Percentiles rank a stretch among this genome's conserved stretches.
phyloP scores from a whole-genome alignment of 257 asterid genomes.

The Penstemon barbatus region DNA sequence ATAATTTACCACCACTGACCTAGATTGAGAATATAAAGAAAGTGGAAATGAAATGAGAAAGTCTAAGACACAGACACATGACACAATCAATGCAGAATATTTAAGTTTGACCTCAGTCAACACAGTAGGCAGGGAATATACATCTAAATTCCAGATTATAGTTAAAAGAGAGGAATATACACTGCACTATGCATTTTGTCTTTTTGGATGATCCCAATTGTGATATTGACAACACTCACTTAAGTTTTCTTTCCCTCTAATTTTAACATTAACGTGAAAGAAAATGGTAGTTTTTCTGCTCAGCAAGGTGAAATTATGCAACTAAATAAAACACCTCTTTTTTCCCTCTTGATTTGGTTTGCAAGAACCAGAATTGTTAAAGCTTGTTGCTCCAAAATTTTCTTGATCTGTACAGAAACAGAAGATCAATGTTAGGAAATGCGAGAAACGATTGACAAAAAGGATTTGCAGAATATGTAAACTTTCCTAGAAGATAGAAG shows the following conservation, averaged over 20 bases:
- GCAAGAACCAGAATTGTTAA: slow-evolving; percentile 30
- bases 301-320: slow-evolving; percentile 16
- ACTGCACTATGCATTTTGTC: slow-evolving; percentile 3
- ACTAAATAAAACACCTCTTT: slow-evolving; percentile 53
- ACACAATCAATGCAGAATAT: neutral
- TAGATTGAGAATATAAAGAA: slow-evolving; percentile 33
- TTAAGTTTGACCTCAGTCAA: neutral
- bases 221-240: neutral
- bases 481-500: slow-evolving; percentile 4
- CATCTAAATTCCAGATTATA: neutral
- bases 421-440: slow-evolving; percentile 22
- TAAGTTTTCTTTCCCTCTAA: slow-evolving; percentile 13
- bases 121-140: slow-evolving; percentile 14
- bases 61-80: slow-evolving; percentile 10
- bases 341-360: slow-evolving; percentile 44
- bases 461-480: slow-evolving; percentile 11
- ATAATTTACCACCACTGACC: slow-evolving; percentile 53
- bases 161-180: slow-evolving; percentile 3
- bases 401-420: slow-evolving; percentile 38
- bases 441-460: neutral
- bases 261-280: neutral
- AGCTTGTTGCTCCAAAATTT: slow-evolving; percentile 36
- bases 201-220: neutral
- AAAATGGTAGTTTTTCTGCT: slow-evolving; percentile 10
- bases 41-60: slow-evolving; percentile 26